These are phyloP conservation scores for Suhomyces emberorum DNA, from an alignment of 805 yeast genomes.

Conservation along the genomic window DNA sequence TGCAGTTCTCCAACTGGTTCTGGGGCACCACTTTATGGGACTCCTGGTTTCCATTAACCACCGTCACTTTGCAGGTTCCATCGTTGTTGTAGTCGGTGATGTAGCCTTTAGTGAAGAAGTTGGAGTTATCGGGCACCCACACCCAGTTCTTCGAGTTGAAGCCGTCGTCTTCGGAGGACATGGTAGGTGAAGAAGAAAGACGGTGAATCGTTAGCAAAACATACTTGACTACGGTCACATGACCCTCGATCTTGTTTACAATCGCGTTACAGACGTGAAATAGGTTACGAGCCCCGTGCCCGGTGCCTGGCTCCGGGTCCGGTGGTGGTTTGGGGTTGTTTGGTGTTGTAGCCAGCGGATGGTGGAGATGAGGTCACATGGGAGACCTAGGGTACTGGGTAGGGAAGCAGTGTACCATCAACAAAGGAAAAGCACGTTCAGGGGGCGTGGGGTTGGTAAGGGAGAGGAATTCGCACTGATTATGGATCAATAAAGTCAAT, in stretches of 20 bases:
- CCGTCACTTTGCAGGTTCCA: slow-evolving; percentile 34
- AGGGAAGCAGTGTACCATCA: no score
- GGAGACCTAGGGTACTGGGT: no score
- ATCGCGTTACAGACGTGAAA: not conserved
- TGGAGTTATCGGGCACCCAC: slow-evolving; percentile 64
- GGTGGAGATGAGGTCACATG: no score
- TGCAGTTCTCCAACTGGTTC: slow-evolving; percentile 56
- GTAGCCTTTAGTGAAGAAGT: slow-evolving; percentile 59
- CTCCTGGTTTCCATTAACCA: slow-evolving; percentile 40
- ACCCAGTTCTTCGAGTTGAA: slow-evolving; percentile 57
- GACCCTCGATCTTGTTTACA: not conserved
- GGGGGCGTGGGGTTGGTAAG: no score
- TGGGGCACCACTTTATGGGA: slow-evolving; percentile 42
- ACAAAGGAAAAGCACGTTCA: no score
- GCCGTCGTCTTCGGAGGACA: slow-evolving; percentile 26
- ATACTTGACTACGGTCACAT: not conserved
- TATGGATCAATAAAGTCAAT: no score
- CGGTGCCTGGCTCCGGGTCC: no score
- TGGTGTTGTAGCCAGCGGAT: no score
- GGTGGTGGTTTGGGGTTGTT: no score
- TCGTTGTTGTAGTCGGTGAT: slow-evolving; percentile 44
- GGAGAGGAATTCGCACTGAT: no score
- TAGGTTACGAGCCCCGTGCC: not conserved
- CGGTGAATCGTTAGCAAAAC: not conserved
- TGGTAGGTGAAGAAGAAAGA: not conserved